Conservation (phyloP, 2,329 filamentous ascomycete genomes). For the Laburnicola sp. region DNA sequence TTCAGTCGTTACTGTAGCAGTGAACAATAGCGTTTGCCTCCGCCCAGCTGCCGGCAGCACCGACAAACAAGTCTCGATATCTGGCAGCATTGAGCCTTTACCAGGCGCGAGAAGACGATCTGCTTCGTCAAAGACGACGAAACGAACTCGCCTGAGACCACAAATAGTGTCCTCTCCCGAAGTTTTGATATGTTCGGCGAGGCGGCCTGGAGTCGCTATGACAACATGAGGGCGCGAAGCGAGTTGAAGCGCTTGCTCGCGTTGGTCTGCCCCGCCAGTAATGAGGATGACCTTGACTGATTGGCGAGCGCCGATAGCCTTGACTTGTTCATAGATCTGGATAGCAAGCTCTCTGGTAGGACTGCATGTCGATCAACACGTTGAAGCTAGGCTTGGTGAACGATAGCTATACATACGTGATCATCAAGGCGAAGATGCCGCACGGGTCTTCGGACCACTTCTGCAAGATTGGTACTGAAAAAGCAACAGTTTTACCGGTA, state of each 20-base stretch:
- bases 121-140: slow-evolving; percentile 93
- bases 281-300: slow-evolving; percentile 86
- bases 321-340: slow-evolving; percentile 95
- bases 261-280: slow-evolving; percentile 92
- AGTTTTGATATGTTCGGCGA: slow-evolving; percentile 90
- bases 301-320: slow-evolving; percentile 85
- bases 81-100: slow-evolving; percentile 87
- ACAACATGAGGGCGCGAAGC: slow-evolving; percentile 84
- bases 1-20: slow-evolving; percentile 91
- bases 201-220: slow-evolving; percentile 84
- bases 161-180: slow-evolving; percentile 90
- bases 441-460: slow-evolving; percentile 90
- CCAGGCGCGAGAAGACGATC: slow-evolving; percentile 80
- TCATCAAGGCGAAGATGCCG: slow-evolving; percentile 84
- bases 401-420: slow-evolving; percentile 71
- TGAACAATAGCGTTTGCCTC: slow-evolving; percentile 94
- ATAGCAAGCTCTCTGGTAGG: slow-evolving; percentile 77
- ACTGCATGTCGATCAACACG: slow-evolving; percentile 15
- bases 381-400: not conserved
- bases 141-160: slow-evolving; percentile 75
- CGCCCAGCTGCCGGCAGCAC: slow-evolving; percentile 75
- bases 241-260: slow-evolving; percentile 81
- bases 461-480: slow-evolving; percentile 91
- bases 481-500: slow-evolving; percentile 96
- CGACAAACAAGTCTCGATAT: slow-evolving; percentile 84